Conservation (phyloP, 345 rosid genomes). For the Brassica nigra region DNA sequence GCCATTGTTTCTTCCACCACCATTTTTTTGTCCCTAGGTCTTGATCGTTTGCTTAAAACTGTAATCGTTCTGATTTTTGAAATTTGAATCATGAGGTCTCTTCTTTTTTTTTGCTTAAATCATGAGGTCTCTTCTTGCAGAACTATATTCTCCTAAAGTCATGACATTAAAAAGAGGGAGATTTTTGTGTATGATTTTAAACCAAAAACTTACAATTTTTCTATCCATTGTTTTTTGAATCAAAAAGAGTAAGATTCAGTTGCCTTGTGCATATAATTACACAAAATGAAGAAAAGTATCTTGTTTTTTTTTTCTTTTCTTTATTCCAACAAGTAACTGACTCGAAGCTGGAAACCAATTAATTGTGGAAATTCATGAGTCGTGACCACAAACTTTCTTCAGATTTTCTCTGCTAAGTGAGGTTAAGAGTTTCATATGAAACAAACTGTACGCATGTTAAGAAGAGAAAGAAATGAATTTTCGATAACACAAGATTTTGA, state of each 20-base stretch:
- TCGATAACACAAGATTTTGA: background rate
- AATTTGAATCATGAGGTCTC: conserved; percentile 4
- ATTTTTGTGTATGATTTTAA: too few species aligned
- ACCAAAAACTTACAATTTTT: too few species aligned
- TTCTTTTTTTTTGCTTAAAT: background rate
- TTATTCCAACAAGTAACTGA: background rate
- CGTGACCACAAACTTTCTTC: background rate
- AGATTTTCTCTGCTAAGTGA: background rate
- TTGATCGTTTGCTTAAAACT: background rate
- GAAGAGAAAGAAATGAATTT: background rate
- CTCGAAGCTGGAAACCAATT: too few species aligned
- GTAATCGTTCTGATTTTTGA: background rate
- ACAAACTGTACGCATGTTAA: background rate
- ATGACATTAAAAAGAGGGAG: too few species aligned
- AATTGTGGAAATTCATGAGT: too few species aligned
- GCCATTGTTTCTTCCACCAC: too few species aligned
- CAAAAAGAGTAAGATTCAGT: background rate
- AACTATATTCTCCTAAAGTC: conserved; percentile 5
- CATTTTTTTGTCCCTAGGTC: background rate
- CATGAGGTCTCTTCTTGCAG: background rate
- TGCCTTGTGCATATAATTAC: background rate
- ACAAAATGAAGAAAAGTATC: background rate
- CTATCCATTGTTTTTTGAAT: background rate
- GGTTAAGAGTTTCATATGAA: background rate
- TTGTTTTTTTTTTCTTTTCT: too few species aligned